phyloP scores from a whole-genome alignment of 1,139 yeast species.

The Pichia sp. region DNA sequence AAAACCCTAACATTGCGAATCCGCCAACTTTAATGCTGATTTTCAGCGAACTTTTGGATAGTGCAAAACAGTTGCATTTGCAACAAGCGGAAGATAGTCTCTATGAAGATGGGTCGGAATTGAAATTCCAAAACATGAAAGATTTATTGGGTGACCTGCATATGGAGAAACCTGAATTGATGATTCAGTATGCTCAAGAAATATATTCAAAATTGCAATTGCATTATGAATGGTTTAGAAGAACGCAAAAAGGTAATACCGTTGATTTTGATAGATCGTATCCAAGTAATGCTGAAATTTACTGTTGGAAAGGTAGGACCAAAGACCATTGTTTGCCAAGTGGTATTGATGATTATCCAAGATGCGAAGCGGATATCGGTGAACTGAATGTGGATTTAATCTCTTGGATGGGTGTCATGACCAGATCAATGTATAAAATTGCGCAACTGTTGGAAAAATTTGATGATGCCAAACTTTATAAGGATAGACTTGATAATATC shows the following conservation, averaged over 20 bases:
- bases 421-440: conserved; percentile 68
- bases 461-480: conserved; percentile 50
- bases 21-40: conserved; percentile 92
- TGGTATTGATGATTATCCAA: conserved; percentile 94
- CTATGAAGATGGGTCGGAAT: neutral
- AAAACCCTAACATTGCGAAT: conserved; percentile 85
- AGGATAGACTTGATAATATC: conserved; percentile 47
- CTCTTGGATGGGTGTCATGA: conserved; percentile 92
- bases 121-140: conserved; percentile 11
- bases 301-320: conserved; percentile 93
- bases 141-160: conserved; percentile 40
- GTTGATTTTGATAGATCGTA: conserved; percentile 65
- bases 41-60: conserved; percentile 57
- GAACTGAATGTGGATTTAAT: conserved; percentile 86
- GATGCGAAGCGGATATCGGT: conserved; percentile 80
- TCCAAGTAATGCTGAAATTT: conserved; percentile 40
- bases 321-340: conserved; percentile 80
- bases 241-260: conserved; percentile 68
- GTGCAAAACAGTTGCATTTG: conserved; percentile 26
- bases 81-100: neutral
- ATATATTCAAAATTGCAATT: conserved; percentile 70
- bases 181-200: conserved; percentile 50
- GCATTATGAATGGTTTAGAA: conserved; percentile 83
- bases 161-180: conserved; percentile 51
- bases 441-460: conserved; percentile 54